A percentile compares a stretch with the other conserved stretches of the same genome.
Evolutionary conservation across 495 filamentous ascomycete genomes (phyloP).

Genomic region (Neurospora tetrasperma): DNA sequence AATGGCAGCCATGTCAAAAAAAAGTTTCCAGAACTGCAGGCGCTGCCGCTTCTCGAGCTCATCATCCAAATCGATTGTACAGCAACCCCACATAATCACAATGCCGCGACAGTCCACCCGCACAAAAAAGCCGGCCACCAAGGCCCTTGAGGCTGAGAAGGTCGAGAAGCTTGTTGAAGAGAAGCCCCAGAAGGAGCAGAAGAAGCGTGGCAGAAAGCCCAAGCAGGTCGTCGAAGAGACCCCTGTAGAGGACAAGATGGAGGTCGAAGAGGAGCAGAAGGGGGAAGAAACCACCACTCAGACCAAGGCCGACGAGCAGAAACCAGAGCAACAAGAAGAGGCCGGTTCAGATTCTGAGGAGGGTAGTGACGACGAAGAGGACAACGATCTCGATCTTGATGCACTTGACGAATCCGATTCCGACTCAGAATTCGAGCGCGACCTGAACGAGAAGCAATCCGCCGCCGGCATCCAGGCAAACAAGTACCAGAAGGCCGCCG

Average conservation of each 20-base stretch:
- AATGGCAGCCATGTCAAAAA: constrained; percentile 15
- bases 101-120: constrained; percentile 7
- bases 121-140: constrained; percentile 19
- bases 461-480: constrained; percentile 58
- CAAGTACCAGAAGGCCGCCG: constrained; percentile 68
- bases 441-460: constrained; percentile 38
- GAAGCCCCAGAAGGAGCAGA: constrained; percentile 52
- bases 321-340: constrained; percentile 15
- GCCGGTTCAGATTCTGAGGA: constrained; percentile 25
- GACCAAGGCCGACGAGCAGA: constrained; percentile 31
- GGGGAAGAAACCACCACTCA: constrained; percentile 14
- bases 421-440: constrained; percentile 24
- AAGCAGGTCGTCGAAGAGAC: constrained; percentile 18
- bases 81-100: not conserved
- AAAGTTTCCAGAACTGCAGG: constrained; percentile 17
- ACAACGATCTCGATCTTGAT: constrained; percentile 19
- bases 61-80: constrained; percentile 9
- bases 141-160: constrained; percentile 7
- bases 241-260: constrained; percentile 11
- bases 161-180: constrained; percentile 33
- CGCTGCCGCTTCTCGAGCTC: not conserved
- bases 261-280: constrained; percentile 12
- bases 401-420: constrained; percentile 28
- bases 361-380: constrained; percentile 27
- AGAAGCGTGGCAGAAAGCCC: constrained; percentile 43